These are phyloP conservation scores for Taphrina pruni DNA, from an alignment of 1,139 yeast genomes.

Conservation along the genomic window DNA sequence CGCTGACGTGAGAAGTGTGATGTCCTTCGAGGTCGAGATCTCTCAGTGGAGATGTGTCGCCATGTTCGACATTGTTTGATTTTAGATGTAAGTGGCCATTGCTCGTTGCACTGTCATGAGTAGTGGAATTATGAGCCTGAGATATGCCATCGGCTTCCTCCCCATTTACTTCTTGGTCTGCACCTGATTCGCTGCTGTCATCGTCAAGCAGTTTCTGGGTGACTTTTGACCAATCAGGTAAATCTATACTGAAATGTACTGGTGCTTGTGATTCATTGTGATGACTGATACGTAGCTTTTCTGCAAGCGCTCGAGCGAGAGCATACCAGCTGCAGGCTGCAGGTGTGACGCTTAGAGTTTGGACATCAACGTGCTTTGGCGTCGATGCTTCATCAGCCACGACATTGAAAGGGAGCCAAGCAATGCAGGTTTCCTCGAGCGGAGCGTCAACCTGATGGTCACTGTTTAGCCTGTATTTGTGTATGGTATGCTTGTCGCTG, in stretches of 20 bases:
- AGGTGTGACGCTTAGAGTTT: constrained; percentile 1
- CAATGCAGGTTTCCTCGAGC: neutral
- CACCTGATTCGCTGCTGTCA: neutral
- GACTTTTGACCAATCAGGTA: constrained; percentile 15
- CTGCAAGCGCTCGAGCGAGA: constrained; percentile 13
- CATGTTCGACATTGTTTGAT: neutral
- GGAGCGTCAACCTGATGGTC: neutral
- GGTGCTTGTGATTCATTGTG: constrained; percentile 3
- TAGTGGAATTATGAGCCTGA: neutral
- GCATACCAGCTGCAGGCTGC: constrained; percentile 24
- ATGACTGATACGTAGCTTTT: constrained; percentile 13
- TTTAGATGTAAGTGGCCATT: neutral
- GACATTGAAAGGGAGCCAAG: neutral
- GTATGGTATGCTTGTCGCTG: neutral
- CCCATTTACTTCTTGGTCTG: neutral
- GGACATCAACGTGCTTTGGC: neutral
- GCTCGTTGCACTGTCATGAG: neutral
- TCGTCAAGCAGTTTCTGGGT: neutral
- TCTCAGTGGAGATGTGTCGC: neutral
- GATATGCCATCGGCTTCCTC: neutral
- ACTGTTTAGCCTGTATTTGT: neutral
- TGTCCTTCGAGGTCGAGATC: neutral
- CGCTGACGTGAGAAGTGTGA: neutral
- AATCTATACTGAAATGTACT: constrained; percentile 22
- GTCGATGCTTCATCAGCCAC: neutral